phyloP scores from a whole-genome alignment of 1,139 yeast species.

The Protomyces lactucae-debilis region DNA sequence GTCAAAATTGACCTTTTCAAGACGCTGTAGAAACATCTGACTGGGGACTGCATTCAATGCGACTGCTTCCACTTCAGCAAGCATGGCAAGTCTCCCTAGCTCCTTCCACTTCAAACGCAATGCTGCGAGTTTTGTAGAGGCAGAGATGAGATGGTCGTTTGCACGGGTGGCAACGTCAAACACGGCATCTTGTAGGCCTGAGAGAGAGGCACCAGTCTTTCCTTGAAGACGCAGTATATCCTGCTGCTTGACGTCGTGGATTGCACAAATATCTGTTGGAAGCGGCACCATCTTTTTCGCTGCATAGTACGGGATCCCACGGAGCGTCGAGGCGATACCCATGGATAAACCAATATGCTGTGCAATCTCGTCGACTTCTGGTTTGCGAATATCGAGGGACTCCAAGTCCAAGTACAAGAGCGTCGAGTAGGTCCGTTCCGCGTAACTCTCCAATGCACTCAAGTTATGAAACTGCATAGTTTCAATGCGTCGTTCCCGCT shows the following conservation, averaged over 20 bases:
- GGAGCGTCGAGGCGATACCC: conserved; percentile 61
- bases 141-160: conserved; percentile 72
- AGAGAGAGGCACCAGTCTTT: conserved; percentile 36
- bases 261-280: conserved; percentile 60
- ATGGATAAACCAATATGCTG: conserved; percentile 75
- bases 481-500: conserved; percentile 51
- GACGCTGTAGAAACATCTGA: conserved; percentile 53
- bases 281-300: conserved; percentile 46
- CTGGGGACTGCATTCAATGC: conserved; percentile 65
- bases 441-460: conserved; percentile 65
- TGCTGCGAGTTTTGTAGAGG: conserved; percentile 50
- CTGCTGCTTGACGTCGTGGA: conserved; percentile 60
- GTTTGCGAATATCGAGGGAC: conserved; percentile 40
- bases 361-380: conserved; percentile 60
- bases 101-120: conserved; percentile 57
- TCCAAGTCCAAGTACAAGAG: conserved; percentile 65
- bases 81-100: neutral
- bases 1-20: conserved; percentile 65
- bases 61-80: conserved; percentile 29
- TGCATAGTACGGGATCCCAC: conserved; percentile 60
- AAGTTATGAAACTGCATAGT: conserved; percentile 49
- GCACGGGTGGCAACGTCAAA: conserved; percentile 71
- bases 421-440: conserved; percentile 77
- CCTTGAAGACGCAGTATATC: conserved; percentile 51
- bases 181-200: conserved; percentile 54